phyloP scores from a whole-genome alignment of 768 basidiomycete species.

The Panaeolus papilionaceus region DNA sequence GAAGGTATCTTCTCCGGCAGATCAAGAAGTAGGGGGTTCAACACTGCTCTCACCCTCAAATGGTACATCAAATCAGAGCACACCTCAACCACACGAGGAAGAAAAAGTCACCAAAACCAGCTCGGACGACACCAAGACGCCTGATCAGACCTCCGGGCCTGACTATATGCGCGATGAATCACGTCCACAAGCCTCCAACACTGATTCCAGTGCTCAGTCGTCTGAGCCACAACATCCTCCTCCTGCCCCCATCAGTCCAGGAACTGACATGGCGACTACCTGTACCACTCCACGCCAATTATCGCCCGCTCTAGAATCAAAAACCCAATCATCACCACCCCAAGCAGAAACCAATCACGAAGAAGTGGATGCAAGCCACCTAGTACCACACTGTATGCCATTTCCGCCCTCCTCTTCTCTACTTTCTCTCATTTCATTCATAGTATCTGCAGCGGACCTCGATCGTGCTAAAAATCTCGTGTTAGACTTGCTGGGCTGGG shows the following conservation, averaged over 20 bases:
- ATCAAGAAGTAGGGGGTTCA: not conserved
- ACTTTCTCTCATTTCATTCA: conserved; percentile 16
- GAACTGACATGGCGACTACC: not conserved
- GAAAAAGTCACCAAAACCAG: not conserved
- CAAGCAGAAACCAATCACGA: not conserved
- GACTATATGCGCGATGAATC: conserved; percentile 1
- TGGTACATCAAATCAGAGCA: not conserved
- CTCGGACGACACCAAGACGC: not conserved
- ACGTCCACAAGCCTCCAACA: not conserved
- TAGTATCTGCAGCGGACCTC: conserved; percentile 50
- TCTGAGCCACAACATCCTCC: not conserved
- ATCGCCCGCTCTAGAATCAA: not conserved
- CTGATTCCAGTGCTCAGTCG: not conserved
- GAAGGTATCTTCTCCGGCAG: conserved; percentile 1
- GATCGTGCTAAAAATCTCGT: conserved; percentile 52
- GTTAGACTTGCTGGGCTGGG: conserved; percentile 64
- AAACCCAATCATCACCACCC: not conserved
- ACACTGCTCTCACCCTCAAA: not conserved
- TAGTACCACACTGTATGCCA: conserved; percentile 15
- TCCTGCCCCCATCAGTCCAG: not conserved
- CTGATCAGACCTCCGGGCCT: not conserved
- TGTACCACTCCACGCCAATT: not conserved
- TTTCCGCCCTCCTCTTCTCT: conserved; percentile 12
- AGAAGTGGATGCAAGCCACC: conserved; percentile 14
- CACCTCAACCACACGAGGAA: not conserved